These are phyloP conservation scores for Mycosarcoma maydis DNA, from an alignment of 1,284 basidiomycete genomes.

Conservation along the genomic window DNA sequence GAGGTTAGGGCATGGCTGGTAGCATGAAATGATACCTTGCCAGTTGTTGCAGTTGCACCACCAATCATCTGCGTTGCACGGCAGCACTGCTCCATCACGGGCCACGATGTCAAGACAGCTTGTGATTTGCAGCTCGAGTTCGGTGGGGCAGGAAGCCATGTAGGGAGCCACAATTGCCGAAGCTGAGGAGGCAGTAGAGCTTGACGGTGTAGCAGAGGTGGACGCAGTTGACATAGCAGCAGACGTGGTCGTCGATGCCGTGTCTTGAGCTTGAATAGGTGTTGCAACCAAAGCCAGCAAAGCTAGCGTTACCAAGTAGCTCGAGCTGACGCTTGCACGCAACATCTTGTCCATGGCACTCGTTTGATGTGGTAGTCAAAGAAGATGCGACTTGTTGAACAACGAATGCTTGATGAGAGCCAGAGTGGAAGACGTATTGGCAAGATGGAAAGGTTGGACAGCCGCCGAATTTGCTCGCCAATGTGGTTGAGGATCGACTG, in stretches of 20 bases:
- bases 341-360: conserved; percentile 1
- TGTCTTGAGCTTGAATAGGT: conserved; percentile 5
- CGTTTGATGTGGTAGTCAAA: background rate
- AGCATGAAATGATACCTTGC: conserved; percentile 26
- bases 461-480: background rate
- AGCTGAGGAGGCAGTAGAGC: conserved; percentile 6
- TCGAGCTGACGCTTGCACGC: conserved; percentile 8
- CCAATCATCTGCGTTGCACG: conserved; percentile 31
- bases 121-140: conserved; percentile 23
- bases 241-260: conserved; percentile 1
- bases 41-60: conserved; percentile 35
- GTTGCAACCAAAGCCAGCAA: background rate
- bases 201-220: conserved; percentile 5
- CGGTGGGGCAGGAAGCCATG: conserved; percentile 13
- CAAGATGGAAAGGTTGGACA: background rate
- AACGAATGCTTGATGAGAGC: background rate
- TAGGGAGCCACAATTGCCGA: conserved; percentile 12
- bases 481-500: background rate
- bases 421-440: background rate
- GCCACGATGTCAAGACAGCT: conserved; percentile 23
- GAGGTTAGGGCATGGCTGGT: conserved; percentile 22
- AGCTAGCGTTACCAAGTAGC: conserved; percentile 1
- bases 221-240: conserved; percentile 2
- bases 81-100: conserved; percentile 25
- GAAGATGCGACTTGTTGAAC: background rate